Evolutionary conservation across 139 green algal species (phyloP), one percentile per base, ranked within the genome.

Genomic region (Chlamydomonas asymmetrica): DNA sequence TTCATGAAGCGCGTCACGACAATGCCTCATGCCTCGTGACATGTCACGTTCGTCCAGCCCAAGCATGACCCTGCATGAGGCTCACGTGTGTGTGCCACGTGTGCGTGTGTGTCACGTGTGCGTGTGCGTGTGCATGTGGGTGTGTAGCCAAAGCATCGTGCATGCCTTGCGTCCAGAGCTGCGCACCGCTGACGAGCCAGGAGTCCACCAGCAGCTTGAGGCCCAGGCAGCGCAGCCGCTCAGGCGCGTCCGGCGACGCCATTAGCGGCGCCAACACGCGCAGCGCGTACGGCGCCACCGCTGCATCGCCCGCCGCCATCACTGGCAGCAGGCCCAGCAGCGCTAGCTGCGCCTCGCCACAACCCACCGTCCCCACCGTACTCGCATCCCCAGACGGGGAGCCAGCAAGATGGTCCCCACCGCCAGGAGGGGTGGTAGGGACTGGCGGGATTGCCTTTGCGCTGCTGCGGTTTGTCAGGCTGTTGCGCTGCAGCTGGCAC

Each of bases 161-260:
- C 45, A 43, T 66, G 22, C 29, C 23, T 66, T 66, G 59, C 10
- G 59, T 7, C 40, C 37, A 68, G 8, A 5, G 16, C 16, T 35
- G 52, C 61, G 2, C 37, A 83, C 71, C 73, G 39, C 64, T 83
- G 31, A 54, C 32, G 5, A 66, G 59, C 87, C 87, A 91, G 22
- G 81, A 70, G n/a, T 73, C 66, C 23, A 64, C 74, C 57, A 88
- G 40, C 61, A 91, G 72, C 20, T 84, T 70, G 65, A 89, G 65
- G 0, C 50, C 79, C n/a, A 85, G 45, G 41, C 82, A 85, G 32
- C 82, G 85, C 57, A 91, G 70, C 59, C 65, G 22, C 43, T 80
- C 50, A 0, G 85, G 80, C 6, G 52, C 63, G 27, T 45, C 54
- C 18, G 69, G n/a, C 20, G 20, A 23, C 39, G 80, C 57, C 61